A percentile compares a stretch with the other conserved stretches of the same genome.
These are phyloP conservation scores for Aspergillus ruber DNA, from an alignment of 2,329 filamentous ascomycete species.

Conservation along the genomic window DNA sequence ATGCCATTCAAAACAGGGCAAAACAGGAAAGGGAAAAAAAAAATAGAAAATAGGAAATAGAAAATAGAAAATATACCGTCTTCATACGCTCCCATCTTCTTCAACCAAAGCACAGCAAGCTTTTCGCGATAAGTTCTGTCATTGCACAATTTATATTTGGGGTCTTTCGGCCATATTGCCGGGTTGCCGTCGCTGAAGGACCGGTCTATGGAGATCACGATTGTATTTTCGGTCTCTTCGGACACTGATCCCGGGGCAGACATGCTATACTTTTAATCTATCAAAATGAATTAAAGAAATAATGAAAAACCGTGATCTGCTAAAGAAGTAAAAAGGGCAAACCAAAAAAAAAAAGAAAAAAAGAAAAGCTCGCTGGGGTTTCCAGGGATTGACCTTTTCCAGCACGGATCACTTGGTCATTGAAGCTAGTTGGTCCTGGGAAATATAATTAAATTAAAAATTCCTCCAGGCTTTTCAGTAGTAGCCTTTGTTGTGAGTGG, in stretches of 20 bases:
- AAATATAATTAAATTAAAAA: background rate
- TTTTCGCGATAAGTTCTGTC: slow-evolving; percentile 43
- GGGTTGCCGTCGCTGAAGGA: slow-evolving; percentile 34
- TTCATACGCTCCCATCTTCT: slow-evolving; percentile 33
- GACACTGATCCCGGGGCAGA: background rate
- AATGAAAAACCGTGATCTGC: background rate
- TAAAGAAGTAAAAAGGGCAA: background rate
- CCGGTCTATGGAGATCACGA: slow-evolving; percentile 28
- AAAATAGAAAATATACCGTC: slow-evolving; percentile 23
- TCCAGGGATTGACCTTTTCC: background rate
- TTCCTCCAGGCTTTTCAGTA: no score
- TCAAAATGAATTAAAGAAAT: background rate
- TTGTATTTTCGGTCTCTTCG: slow-evolving; percentile 15
- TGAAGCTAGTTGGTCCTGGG: background rate
- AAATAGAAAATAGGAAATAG: no score
- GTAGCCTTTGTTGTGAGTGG: background rate
- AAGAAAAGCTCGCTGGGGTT: background rate
- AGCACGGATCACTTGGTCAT: background rate
- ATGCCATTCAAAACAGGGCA: slow-evolving; percentile 1
- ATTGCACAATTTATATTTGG: slow-evolving; percentile 30
- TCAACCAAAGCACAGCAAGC: slow-evolving; percentile 45
- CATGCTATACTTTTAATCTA: background rate
- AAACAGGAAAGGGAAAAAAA: no score
- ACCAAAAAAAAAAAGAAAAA: background rate
- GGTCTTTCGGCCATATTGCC: slow-evolving; percentile 29